A percentile compares a stretch with the other conserved stretches of the same genome.
Conservation (phyloP, 164 flowering plant genomes). For the Litsea cubeba region DNA sequence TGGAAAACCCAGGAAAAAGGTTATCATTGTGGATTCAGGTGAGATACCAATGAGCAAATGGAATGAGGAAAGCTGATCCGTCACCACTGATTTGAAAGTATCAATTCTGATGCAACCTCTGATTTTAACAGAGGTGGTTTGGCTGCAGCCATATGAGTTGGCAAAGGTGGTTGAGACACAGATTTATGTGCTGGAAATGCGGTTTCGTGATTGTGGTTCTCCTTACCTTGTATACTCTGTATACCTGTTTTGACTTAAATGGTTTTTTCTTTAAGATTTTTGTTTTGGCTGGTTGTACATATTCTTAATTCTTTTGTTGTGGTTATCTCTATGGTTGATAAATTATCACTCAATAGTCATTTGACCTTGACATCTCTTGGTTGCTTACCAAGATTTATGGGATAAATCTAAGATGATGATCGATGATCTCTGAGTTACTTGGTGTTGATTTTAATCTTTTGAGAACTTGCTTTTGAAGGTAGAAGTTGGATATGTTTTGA, state of each 20-base stretch:
- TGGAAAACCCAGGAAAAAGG: constrained; percentile 98
- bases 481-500: background rate
- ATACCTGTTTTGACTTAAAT: background rate
- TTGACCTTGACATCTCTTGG: background rate
- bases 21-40: constrained; percentile 77
- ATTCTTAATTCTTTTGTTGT: background rate
- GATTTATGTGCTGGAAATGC: background rate
- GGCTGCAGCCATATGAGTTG: background rate
- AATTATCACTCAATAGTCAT: background rate
- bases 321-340: background rate
- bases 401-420: background rate
- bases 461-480: background rate
- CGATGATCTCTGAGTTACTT: too few relatives aligned
- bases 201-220: background rate
- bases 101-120: background rate
- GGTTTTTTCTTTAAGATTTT: background rate
- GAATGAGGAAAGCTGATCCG: constrained; percentile 61
- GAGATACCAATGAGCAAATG: constrained; percentile 83
- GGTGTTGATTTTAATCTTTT: background rate
- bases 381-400: background rate
- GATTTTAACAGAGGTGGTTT: background rate
- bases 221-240: background rate
- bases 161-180: background rate
- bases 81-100: background rate
- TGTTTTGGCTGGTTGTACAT: background rate